phyloP scores from a whole-genome alignment of 345 rosid species.

The Citrus mangshanensis region DNA sequence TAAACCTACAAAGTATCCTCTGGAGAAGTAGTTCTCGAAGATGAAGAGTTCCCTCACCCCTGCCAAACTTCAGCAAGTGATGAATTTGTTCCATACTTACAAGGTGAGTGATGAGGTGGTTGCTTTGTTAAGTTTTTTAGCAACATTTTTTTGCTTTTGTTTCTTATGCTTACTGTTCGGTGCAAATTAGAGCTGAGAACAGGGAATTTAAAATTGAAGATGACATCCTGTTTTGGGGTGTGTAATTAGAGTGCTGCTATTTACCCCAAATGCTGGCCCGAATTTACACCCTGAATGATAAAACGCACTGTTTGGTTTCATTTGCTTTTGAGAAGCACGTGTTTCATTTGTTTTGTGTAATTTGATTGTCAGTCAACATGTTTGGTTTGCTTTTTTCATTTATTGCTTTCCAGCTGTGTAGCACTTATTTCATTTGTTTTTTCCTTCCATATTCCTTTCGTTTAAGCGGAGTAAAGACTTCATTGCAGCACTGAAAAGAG shows the following conservation, averaged over 20 bases:
- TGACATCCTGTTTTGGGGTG: background rate
- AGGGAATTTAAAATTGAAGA: background rate
- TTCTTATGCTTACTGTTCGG: background rate
- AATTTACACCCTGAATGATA: too few species aligned
- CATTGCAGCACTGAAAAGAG: too few species aligned
- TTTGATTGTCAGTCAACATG: too few species aligned
- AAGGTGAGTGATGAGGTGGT: constrained; percentile 24
- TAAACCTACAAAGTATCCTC: constrained; percentile 20
- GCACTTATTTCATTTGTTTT: too few species aligned
- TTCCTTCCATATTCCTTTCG: too few species aligned
- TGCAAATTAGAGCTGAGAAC: background rate
- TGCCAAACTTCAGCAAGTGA: constrained; percentile 30
- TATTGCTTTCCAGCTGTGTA: too few species aligned
- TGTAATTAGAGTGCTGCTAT: background rate
- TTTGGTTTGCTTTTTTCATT: too few species aligned
- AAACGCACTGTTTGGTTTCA: too few species aligned
- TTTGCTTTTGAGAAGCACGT: too few species aligned
- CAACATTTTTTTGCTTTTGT: background rate
- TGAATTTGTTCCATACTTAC: constrained; percentile 19
- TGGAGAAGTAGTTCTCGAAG: constrained; percentile 31
- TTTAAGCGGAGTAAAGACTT: too few species aligned
- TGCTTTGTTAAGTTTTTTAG: background rate
- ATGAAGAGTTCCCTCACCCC: constrained; percentile 38
- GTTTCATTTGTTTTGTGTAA: too few species aligned
- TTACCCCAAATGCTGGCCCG: too few species aligned